These are phyloP conservation scores for Raddia guianensis DNA, from an alignment of 176 grass and related monocot species.

Conservation along the genomic window DNA sequence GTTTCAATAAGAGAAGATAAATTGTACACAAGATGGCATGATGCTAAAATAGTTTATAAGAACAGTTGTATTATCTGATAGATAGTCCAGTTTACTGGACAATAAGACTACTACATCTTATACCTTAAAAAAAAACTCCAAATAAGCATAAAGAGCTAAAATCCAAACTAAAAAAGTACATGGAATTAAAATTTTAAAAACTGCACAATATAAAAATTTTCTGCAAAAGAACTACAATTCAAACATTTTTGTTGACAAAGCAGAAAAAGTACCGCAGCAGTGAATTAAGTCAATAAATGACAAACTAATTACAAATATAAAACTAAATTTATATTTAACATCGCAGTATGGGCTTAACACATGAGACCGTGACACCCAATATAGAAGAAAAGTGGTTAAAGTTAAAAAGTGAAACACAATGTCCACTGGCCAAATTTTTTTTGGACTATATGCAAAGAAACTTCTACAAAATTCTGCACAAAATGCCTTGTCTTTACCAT, in stretches of 20 bases:
- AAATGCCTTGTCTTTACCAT: slow-evolving; percentile 25
- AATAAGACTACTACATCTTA: background rate
- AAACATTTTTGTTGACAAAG: slow-evolving; percentile 21
- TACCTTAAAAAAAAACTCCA: background rate
- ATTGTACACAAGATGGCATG: background rate
- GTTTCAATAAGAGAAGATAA: background rate
- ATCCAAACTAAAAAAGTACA: background rate
- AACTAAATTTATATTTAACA: background rate
- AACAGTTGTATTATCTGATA: slow-evolving; percentile 22
- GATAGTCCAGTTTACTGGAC: background rate
- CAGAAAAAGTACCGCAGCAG: background rate
- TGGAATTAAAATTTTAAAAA: background rate
- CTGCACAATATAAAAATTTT: background rate
- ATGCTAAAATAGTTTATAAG: slow-evolving; percentile 16
- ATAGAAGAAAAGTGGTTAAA: background rate
- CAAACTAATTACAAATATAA: background rate
- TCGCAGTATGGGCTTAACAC: background rate
- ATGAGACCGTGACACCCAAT: slow-evolving; percentile 15
- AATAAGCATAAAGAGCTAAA: background rate
- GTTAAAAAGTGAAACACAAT: background rate
- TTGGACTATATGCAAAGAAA: background rate
- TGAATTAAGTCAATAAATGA: background rate
- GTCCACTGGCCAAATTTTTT: background rate
- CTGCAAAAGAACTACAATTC: background rate
- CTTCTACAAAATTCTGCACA: slow-evolving; percentile 24